These are phyloP conservation scores for Ceratocystis variospora DNA, from an alignment of 2,329 filamentous ascomycete genomes.

Conservation along the genomic window DNA sequence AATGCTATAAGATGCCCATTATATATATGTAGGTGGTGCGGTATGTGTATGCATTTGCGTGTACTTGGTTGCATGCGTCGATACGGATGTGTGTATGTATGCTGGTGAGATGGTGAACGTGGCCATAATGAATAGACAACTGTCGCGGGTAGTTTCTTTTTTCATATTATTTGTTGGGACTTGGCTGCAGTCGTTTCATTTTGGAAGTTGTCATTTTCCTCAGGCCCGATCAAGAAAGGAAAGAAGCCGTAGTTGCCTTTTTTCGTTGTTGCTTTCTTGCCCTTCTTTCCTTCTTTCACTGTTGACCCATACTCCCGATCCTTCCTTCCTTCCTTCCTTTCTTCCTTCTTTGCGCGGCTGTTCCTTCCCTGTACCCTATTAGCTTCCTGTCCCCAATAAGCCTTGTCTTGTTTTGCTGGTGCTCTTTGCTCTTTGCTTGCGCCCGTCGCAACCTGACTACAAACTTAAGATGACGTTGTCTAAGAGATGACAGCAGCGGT, in stretches of 20 bases:
- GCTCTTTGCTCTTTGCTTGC: neutral
- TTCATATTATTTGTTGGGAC: neutral
- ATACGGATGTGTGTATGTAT: too few relatives aligned
- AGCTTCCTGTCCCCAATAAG: neutral
- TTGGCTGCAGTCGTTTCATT: neutral
- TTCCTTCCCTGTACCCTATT: conserved; percentile 1
- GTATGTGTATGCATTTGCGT: too few relatives aligned
- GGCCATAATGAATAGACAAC: too few relatives aligned
- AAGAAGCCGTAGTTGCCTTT: neutral
- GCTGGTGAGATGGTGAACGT: too few relatives aligned
- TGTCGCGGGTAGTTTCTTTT: neutral
- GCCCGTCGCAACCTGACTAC: neutral
- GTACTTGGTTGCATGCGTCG: too few relatives aligned
- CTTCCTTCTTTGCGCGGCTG: neutral
- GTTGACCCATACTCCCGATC: neutral
- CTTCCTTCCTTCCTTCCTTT: conserved; percentile 1
- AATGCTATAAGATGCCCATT: too few relatives aligned
- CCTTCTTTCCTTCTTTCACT: neutral
- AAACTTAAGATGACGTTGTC: neutral
- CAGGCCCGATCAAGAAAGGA: neutral
- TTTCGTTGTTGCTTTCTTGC: neutral
- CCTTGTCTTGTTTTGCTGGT: neutral
- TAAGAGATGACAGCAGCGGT: neutral
- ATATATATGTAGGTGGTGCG: too few relatives aligned
- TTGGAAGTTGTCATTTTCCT: neutral